phyloP scores from a whole-genome alignment of 1,139 yeast genomes.

The Zygoascus sp. region DNA sequence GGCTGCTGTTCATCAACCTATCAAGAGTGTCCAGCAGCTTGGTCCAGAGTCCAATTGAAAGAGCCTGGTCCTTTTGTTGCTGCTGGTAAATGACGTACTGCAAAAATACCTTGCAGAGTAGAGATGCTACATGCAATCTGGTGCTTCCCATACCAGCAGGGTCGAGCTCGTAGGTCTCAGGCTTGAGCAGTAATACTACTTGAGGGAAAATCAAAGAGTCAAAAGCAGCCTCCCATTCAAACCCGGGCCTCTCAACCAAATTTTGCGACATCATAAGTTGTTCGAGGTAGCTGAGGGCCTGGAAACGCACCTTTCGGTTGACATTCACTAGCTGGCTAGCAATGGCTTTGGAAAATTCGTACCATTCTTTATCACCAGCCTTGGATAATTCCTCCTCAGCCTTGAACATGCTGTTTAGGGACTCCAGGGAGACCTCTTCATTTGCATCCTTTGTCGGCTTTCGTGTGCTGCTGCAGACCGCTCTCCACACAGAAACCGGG shows the following conservation, averaged over 20 bases:
- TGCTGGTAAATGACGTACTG: conserved; percentile 44
- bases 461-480: conserved; percentile 7
- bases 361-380: conserved; percentile 24
- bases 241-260: conserved; percentile 39
- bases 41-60: conserved; percentile 38
- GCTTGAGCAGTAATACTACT: conserved; percentile 58
- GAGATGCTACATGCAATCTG: conserved; percentile 59
- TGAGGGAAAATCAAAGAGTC: conserved; percentile 75
- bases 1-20: conserved; percentile 40
- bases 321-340: conserved; percentile 90
- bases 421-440: conserved; percentile 51
- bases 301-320: conserved; percentile 66
- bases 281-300: conserved; percentile 52
- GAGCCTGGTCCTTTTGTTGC: conserved; percentile 30
- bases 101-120: conserved; percentile 69
- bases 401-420: conserved; percentile 41
- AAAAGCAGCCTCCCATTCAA: conserved; percentile 43
- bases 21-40: conserved; percentile 48
- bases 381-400: conserved; percentile 13
- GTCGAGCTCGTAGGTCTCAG: conserved; percentile 65
- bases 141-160: conserved; percentile 59
- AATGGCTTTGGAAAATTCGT: conserved; percentile 47
- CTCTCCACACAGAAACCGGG: conserved; percentile 4
- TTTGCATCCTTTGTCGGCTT: conserved; percentile 2
- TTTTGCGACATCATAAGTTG: conserved; percentile 42